Conservation (phyloP, 2,329 filamentous ascomycete genomes). For the Exophiala bonariae region DNA sequence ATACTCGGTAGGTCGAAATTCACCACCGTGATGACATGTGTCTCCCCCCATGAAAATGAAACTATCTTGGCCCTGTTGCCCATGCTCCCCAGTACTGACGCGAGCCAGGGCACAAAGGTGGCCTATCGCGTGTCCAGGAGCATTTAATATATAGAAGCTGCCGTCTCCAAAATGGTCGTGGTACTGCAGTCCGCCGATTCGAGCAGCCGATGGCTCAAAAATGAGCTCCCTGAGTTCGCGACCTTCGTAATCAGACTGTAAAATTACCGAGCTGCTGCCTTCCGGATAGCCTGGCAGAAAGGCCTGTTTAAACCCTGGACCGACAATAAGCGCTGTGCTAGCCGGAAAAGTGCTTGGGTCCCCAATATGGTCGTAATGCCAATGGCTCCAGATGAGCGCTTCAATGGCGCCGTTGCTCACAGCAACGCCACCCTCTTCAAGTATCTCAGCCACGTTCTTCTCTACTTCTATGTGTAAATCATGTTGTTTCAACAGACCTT, state of each 20-base stretch:
- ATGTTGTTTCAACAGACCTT: conserved; percentile 1
- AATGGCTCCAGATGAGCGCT: conserved; percentile 31
- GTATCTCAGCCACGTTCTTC: conserved; percentile 29
- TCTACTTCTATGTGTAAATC: conserved; percentile 20
- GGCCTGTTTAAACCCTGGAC: conserved; percentile 49
- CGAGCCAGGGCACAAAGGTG: conserved; percentile 52
- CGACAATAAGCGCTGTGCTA: conserved; percentile 50
- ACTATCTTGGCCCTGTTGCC: conserved; percentile 34
- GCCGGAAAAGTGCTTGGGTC: conserved; percentile 29
- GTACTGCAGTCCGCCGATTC: conserved; percentile 38
- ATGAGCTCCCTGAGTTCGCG: conserved; percentile 24
- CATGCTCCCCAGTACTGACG: conserved; percentile 31
- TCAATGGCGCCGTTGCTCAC: conserved; percentile 25
- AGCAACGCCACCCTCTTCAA: conserved; percentile 22
- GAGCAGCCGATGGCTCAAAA: conserved; percentile 22
- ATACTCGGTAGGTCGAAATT: conserved; percentile 29
- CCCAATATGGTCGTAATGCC: conserved; percentile 34
- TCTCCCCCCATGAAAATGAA: conserved; percentile 56
- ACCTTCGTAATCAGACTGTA: conserved; percentile 35
- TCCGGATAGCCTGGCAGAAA: conserved; percentile 50
- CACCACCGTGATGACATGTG: conserved; percentile 41
- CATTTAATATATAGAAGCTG: conserved; percentile 41
- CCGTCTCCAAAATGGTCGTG: conserved; percentile 44
- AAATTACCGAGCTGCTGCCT: conserved; percentile 34
- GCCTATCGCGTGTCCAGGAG: conserved; percentile 48